Evolutionary conservation across 1,284 basidiomycete species (phyloP), one percentile per base, ranked within the genome.

Genomic region (Thelephora terrestris): DNA sequence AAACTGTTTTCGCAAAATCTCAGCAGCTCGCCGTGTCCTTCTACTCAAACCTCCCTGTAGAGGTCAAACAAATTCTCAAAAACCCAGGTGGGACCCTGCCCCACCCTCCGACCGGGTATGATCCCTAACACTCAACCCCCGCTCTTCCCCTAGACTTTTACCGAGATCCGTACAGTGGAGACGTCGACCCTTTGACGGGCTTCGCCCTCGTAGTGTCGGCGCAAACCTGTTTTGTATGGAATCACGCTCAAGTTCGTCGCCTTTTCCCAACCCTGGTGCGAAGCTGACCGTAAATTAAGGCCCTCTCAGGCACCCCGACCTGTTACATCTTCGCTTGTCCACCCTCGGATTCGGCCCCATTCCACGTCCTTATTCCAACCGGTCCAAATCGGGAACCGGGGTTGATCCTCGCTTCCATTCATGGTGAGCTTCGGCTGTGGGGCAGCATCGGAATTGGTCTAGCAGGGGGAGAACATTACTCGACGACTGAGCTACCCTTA

Each of bases 241-340:
- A 86, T 55, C 79, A 87, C 66, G 73, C 79, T 39, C 78, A 84
- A 59, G 78, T 78, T 50, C 54, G 71, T 61, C 18, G 7, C 21
- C 39, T 42, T 25, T 20, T 14, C 20, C 21, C 39, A 12, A 5
- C 12, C n/a, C 7, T 18, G 9, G 16, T 4, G 14, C 25, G 25
- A 27, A 32, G 29, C 29, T 32, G 29, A 32, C 29, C 16, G 21
- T 5, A 25, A n/a, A 24, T 24, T n/a, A 25, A 80, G 79, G 78
- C 78, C 14, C 64, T 79, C 45, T 74, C 73, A 58, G 75, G 79
- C 14, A 75, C 74, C 50, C 85, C 85, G 14, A 89, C 85, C 7
- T 90, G 87, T 61, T 89, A 90, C 57, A 90, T 90, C 38, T 86
- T 90, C 57, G 70, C 79, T 16, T 85, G 81, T 59, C 82, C 82